Evolutionary conservation across 352 stramenopile genomes (phyloP).

Genomic region (Pythium biforme): DNA sequence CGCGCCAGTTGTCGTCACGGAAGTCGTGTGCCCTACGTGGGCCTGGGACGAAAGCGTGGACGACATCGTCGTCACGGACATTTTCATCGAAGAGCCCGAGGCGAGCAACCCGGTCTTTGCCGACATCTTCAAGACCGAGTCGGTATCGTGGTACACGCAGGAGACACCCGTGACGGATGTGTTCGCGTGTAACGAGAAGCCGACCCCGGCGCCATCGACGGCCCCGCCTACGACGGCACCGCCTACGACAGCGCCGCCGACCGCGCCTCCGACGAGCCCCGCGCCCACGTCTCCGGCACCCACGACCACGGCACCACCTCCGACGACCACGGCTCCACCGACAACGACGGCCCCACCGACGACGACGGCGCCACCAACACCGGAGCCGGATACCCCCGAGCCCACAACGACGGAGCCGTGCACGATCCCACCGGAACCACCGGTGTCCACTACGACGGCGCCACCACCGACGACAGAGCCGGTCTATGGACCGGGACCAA

Average conservation of each 20-base stretch:
- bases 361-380: background rate
- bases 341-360: conserved; percentile 3
- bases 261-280: conserved; percentile 2
- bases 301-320: conserved; percentile 1
- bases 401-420: background rate
- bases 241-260: conserved; percentile 2
- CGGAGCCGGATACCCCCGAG: background rate
- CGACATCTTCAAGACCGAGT: conserved; percentile 4
- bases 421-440: background rate
- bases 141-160: conserved; percentile 10
- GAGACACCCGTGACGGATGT: conserved; percentile 3
- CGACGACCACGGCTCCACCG: conserved; percentile 1
- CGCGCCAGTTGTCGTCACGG: background rate
- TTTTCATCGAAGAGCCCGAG: background rate
- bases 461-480: background rate
- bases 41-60: background rate
- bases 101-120: conserved; percentile 4
- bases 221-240: background rate
- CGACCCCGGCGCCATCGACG: background rate
- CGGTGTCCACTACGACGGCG: background rate
- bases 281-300: conserved; percentile 2
- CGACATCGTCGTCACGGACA: background rate
- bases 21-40: conserved; percentile 13
- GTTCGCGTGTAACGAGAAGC: conserved; percentile 7
- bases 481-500: too few species aligned